phyloP scores from a whole-genome alignment of 1,284 basidiomycete species.

The Ustilago cynodontis region DNA sequence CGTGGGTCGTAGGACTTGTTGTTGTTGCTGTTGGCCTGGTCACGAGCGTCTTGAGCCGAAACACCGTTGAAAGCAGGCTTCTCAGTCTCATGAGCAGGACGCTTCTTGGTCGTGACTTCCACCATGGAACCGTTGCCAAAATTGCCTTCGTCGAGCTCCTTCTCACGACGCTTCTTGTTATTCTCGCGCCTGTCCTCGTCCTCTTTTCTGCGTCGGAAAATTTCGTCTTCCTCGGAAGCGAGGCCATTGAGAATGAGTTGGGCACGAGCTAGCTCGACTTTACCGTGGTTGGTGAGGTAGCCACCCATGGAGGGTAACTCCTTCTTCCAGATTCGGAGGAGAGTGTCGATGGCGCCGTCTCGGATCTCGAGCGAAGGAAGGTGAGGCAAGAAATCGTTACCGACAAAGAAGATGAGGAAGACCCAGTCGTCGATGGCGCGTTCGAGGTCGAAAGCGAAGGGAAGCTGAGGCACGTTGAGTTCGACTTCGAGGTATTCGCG shows the following conservation, averaged over 20 bases:
- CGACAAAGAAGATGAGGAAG: slow-evolving; percentile 98
- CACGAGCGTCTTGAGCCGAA: slow-evolving; percentile 31
- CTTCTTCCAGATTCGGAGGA: slow-evolving; percentile 94
- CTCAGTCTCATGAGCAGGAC: slow-evolving; percentile 37
- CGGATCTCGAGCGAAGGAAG: slow-evolving; percentile 97
- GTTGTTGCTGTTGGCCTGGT: slow-evolving; percentile 64
- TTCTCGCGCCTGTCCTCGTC: slow-evolving; percentile 91
- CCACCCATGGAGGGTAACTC: slow-evolving; percentile 95
- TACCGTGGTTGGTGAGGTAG: slow-evolving; percentile 93
- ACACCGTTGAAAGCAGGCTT: slow-evolving; percentile 53
- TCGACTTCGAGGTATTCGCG: slow-evolving; percentile 98
- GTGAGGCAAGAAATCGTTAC: slow-evolving; percentile 99
- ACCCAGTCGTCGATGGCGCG: slow-evolving; percentile 99
- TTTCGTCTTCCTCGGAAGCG: slow-evolving; percentile 91
- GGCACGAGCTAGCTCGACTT: slow-evolving; percentile 84
- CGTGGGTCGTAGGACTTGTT: slow-evolving; percentile 49
- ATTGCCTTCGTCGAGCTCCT: slow-evolving; percentile 48
- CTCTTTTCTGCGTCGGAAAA: slow-evolving; percentile 91
- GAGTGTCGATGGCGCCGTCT: slow-evolving; percentile 97
- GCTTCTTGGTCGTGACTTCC: slow-evolving; percentile 30
- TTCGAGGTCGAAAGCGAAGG: slow-evolving; percentile 94
- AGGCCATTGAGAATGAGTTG: slow-evolving; percentile 96
- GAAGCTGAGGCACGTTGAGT: slow-evolving; percentile 81
- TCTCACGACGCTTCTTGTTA: slow-evolving; percentile 76
- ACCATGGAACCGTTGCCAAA: slow-evolving; percentile 46